Evolutionary conservation across 805 yeast species (phyloP).

Genomic region (Candida multigemmis): DNA sequence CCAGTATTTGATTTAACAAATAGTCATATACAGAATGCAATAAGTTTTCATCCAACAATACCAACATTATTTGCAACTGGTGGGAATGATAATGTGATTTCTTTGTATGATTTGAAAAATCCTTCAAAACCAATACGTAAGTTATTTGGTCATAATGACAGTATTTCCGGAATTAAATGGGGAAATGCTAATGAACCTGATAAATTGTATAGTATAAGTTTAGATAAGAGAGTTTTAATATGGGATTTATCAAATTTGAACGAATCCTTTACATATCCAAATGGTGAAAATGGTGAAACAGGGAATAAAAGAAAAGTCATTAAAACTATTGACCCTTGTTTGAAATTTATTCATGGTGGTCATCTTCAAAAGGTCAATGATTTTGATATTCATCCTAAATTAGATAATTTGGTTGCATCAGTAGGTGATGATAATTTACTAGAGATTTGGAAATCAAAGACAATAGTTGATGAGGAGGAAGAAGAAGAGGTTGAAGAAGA

Average conservation of each 20-base stretch:
- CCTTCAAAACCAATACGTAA: slow-evolving; percentile 49
- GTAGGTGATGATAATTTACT: slow-evolving; percentile 70
- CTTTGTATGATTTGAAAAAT: slow-evolving; percentile 68
- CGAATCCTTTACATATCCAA: slow-evolving; percentile 39
- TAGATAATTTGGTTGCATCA: slow-evolving; percentile 51
- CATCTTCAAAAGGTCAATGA: slow-evolving; percentile 67
- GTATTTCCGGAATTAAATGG: slow-evolving; percentile 38
- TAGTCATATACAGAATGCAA: slow-evolving; percentile 55
- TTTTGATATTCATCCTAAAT: slow-evolving; percentile 55
- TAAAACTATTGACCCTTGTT: slow-evolving; percentile 59
- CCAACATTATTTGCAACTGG: slow-evolving; percentile 62
- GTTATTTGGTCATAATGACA: slow-evolving; percentile 55
- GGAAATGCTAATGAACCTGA: slow-evolving; percentile 39
- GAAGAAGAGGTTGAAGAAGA: slow-evolving; percentile 19
- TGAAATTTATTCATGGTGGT: slow-evolving; percentile 78
- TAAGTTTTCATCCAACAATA: slow-evolving; percentile 53
- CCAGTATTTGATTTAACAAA: slow-evolving; percentile 39
- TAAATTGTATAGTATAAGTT: slow-evolving; percentile 46
- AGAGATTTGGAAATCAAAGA: slow-evolving; percentile 69
- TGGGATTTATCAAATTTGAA: slow-evolving; percentile 66
- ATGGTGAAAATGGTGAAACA: slow-evolving; percentile 18
- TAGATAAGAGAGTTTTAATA: slow-evolving; percentile 59
- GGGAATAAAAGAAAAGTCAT: slow-evolving; percentile 35
- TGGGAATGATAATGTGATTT: slow-evolving; percentile 66
- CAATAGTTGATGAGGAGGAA: slow-evolving; percentile 29